These are phyloP conservation scores for Neodidymelliopsis sp. DNA, from an alignment of 2,329 filamentous ascomycete species.

Conservation along the genomic window DNA sequence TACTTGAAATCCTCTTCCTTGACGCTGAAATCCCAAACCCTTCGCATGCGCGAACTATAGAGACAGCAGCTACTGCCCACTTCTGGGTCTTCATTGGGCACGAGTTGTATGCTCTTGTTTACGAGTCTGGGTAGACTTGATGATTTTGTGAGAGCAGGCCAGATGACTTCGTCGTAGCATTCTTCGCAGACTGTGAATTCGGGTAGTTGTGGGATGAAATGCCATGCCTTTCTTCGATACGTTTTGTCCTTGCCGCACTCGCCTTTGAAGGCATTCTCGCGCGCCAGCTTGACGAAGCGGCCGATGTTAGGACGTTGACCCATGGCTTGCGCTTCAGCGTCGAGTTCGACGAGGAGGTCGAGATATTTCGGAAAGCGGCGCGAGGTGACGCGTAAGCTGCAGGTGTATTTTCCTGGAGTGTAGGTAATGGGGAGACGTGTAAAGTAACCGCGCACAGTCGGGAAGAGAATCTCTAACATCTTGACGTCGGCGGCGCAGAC, in stretches of 20 bases:
- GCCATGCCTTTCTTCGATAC: constrained; percentile 72
- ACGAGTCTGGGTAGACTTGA: constrained; percentile 42
- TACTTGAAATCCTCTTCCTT: constrained; percentile 71
- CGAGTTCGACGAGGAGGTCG: constrained; percentile 63
- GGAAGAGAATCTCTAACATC: constrained; percentile 76
- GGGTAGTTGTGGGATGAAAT: constrained; percentile 76
- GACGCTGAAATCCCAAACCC: constrained; percentile 73
- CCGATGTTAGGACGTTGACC: constrained; percentile 60
- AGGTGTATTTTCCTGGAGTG: constrained; percentile 57
- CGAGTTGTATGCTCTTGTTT: constrained; percentile 64
- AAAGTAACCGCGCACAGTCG: constrained; percentile 74
- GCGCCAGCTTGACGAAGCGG: constrained; percentile 70
- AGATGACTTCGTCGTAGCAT: constrained; percentile 83
- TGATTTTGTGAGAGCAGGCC: constrained; percentile 66
- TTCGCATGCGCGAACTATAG: constrained; percentile 81
- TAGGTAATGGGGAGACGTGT: constrained; percentile 45
- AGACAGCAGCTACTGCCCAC: constrained; percentile 71
- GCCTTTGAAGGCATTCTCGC: constrained; percentile 49
- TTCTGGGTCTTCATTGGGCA: constrained; percentile 57
- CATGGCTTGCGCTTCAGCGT: constrained; percentile 51
- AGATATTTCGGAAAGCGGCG: constrained; percentile 65
- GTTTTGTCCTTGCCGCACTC: constrained; percentile 73
- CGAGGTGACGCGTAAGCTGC: constrained; percentile 72
- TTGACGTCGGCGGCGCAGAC: constrained; percentile 78
- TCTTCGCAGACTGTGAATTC: constrained; percentile 86